Conservation (phyloP, 2,329 filamentous ascomycete genomes). For the Cercospora janseana region DNA sequence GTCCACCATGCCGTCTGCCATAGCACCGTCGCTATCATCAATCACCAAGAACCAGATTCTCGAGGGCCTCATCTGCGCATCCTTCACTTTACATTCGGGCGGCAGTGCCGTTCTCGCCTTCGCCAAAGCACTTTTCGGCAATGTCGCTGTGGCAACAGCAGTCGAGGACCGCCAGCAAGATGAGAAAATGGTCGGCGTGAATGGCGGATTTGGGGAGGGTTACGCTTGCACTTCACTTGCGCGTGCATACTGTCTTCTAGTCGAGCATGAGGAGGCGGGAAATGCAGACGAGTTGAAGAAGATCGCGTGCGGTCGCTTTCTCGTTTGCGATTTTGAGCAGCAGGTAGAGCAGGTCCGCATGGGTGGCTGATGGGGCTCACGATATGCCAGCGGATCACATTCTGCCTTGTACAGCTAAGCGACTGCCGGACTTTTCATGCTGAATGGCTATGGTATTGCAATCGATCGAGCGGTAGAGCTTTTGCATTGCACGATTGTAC, state of each 20-base stretch:
- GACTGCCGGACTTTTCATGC: too few species aligned
- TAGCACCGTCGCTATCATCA: slow-evolving; percentile 9
- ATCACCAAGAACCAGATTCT: slow-evolving; percentile 13
- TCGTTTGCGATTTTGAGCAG: slow-evolving; percentile 10
- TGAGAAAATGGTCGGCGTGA: slow-evolving; percentile 18
- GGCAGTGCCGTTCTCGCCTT: slow-evolving; percentile 18
- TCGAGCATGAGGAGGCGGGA: slow-evolving; percentile 13
- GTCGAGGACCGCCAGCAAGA: slow-evolving; percentile 16
- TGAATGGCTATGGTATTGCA: too few species aligned
- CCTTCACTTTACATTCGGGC: slow-evolving; percentile 17
- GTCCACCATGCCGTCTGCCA: slow-evolving; percentile 11
- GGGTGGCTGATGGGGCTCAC: not conserved
- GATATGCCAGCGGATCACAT: not conserved
- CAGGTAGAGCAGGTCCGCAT: slow-evolving; percentile 11
- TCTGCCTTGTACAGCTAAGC: not conserved
- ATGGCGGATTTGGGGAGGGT: slow-evolving; percentile 18
- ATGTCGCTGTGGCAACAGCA: slow-evolving; percentile 6
- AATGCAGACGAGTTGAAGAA: slow-evolving; percentile 19
- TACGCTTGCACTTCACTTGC: slow-evolving; percentile 16
- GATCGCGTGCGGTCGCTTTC: slow-evolving; percentile 13
- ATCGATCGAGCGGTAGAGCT: too few species aligned
- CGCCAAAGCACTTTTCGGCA: slow-evolving; percentile 14
- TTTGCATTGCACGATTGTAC: too few species aligned
- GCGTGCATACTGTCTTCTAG: slow-evolving; percentile 16
- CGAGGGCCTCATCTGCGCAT: slow-evolving; percentile 11